These are phyloP conservation scores for Ballota nigra DNA, from an alignment of 257 asterid species.

Conservation along the genomic window DNA sequence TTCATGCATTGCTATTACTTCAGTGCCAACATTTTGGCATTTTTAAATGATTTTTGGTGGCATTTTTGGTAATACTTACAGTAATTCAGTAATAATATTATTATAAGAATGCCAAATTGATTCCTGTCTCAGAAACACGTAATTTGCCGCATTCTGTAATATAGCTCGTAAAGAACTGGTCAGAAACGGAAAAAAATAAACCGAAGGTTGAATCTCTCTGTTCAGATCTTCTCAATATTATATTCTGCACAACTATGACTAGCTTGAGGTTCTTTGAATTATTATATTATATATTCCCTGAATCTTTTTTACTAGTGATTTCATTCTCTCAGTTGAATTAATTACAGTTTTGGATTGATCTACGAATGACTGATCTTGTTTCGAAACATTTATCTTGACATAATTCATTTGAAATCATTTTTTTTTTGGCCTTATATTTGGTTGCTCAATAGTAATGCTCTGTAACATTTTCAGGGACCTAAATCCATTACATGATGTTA, in stretches of 20 bases:
- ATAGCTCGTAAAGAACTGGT: not conserved
- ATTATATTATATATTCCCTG: not conserved
- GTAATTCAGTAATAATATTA: too few species aligned
- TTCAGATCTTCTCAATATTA: not conserved
- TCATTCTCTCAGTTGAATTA: not conserved
- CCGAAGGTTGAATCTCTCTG: too few species aligned
- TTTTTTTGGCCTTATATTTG: not conserved
- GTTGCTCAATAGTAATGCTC: slow-evolving; percentile 2
- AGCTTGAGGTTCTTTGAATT: not conserved
- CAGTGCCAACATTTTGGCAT: too few species aligned
- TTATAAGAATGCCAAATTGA: too few species aligned
- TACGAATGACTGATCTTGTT: too few species aligned
- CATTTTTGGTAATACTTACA: too few species aligned
- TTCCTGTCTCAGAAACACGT: not conserved
- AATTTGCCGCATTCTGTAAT: not conserved
- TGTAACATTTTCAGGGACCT: slow-evolving; percentile 64
- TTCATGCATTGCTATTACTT: not conserved
- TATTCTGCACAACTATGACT: not conserved
- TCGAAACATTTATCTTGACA: slow-evolving; percentile 9
- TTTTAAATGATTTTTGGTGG: too few species aligned
- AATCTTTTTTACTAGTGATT: not conserved
- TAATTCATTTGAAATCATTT: slow-evolving; percentile 10
- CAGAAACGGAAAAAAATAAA: not conserved
- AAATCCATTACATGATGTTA: slow-evolving; percentile 76
- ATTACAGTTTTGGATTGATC: not conserved